Base-by-base conservation (phyloP, 2,329 filamentous ascomycete species). In the Endoconidiophora polonica region DNA sequence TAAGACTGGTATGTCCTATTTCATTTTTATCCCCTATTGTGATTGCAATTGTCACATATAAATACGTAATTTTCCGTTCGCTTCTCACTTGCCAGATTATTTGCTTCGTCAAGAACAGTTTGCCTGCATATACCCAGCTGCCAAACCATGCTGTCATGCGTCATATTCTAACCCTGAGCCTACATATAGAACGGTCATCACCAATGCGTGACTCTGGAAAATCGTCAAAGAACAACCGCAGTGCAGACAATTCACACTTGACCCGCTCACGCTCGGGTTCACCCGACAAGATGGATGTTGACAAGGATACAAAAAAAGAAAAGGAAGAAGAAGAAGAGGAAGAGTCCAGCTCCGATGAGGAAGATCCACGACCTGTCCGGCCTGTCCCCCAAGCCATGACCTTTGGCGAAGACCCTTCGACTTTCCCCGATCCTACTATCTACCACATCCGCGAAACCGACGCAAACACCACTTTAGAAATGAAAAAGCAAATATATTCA, bases 321-420 rank as follows among this genome's bases (percentile, higher is more conserved):
- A 63, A 64, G 48, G 60, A 65, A 36, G 62, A 63, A 20, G 60
- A 59, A 6, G 65, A 64, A 5, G 67, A 69, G 5, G 69, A 69
- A 16, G 70, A 70, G 9, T 67, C 71, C 49, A 72, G 66, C 10
- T 75, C 71, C 54, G 75, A 73, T 44, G 68, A 76, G 55, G 76
- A 81, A 54, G 72, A 78, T 61, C 67, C 76, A 57, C 68, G 77
- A 58, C 74, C 75, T 52, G 72, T 80, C 59, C 71, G 72, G 55
- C 72, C 75, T 23, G 77, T 81, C 46, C 86, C 84, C 4, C 82
- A 88, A 53, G 80, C 81, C 59, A 85, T 94, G 65, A 88, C 86
- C 1, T 96, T 95, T 62, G 90, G 90, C 53, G 81, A 90, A 38
- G 87, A 96, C 60, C 90, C 90, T 0, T 84, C 86, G 23, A 86